Base-by-base conservation (phyloP, 805 yeast species). In the Scheffersomyces lignosus region DNA sequence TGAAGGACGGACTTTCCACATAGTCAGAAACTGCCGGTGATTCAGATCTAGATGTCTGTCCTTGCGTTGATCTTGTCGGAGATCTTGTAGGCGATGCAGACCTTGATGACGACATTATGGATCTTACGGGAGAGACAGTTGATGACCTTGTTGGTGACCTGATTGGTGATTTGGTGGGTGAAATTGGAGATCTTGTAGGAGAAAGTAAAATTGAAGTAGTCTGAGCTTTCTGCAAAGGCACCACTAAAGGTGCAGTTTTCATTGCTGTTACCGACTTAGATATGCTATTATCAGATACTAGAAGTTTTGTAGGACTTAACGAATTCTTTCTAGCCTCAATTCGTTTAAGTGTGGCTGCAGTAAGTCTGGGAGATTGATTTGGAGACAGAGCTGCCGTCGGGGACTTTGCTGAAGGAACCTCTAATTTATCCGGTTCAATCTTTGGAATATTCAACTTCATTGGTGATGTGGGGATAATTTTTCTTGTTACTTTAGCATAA, bases 341-440 rank as follows among this genome's bases (percentile, higher is more conserved):
- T 28, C 71, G 44, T 31, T 56, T 62, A 18, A 63, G 43, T 1
- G 70, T 64, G 7, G 70, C 70, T 7, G 47, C 36, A 3, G 63
- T 47, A 24, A 62, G 37, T 14, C 50, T 47, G 2, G 66, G 64
- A 0, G 61, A 20, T 10, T 10, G 6, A 18, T 20, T 15, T n/a
- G n/a, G n/a, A 12, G 30, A 27, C 18, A 15, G 13, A 4, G 16
- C 14, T 15, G 23, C 13, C 31, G n/a, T n/a, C 4, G 31, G 4
- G 10, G 7, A 7, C 7, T 10, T 7, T 20, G 24, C 9, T 7
- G 24, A 26, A 6, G 29, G 15, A 6, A n/a, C 29, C 13, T 12
- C 29, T 12, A 6, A 8, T 12, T 8, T 14, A 10, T 10, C 7
- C 10, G 24, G 7, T 20, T 20, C 24, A 10, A 20, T 20, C 24